Percentiles rank a stretch among this genome's conserved stretches.
Conservation (phyloP, 1,284 basidiomycete genomes). For the Abortiporus biennis region DNA sequence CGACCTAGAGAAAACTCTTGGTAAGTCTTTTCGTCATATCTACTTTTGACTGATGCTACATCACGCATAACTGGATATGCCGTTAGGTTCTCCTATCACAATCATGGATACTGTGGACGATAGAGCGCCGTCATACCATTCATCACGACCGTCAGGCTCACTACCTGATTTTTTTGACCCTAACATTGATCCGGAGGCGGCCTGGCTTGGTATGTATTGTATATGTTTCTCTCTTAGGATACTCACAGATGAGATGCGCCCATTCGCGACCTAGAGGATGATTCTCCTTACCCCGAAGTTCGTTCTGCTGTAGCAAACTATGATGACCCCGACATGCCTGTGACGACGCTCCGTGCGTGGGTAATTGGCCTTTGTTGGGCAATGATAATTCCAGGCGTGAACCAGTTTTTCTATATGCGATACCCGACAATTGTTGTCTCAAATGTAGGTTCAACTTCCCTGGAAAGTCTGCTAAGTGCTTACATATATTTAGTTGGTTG, state of each 20-base stretch:
- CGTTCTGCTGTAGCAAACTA: constrained; percentile 28
- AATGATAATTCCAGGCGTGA: constrained; percentile 47
- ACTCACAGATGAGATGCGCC: neutral
- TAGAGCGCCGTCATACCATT: neutral
- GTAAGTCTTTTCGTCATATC: neutral
- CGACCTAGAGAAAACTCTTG: constrained; percentile 1
- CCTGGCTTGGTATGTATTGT: constrained; percentile 18
- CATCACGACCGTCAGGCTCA: constrained; percentile 1
- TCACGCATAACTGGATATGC: no score
- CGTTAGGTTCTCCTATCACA: neutral
- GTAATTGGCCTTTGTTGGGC: constrained; percentile 40
- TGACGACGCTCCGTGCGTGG: constrained; percentile 57
- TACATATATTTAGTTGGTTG: constrained; percentile 34
- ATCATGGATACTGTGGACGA: neutral
- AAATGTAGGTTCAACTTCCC: constrained; percentile 14
- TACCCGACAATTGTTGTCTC: constrained; percentile 47
- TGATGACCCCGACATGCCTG: constrained; percentile 27
- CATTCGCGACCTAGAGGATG: constrained; percentile 18
- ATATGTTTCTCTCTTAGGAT: neutral
- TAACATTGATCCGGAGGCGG: constrained; percentile 21
- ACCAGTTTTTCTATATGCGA: constrained; percentile 66
- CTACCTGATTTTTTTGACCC: constrained; percentile 23
- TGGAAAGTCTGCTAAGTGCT: neutral
- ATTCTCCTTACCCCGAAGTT: constrained; percentile 30
- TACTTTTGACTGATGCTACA: no score